Percentiles rank a stretch among this genome's conserved stretches.
Evolutionary conservation across 768 basidiomycete genomes (phyloP).

Genomic region (Boletellus ananas): DNA sequence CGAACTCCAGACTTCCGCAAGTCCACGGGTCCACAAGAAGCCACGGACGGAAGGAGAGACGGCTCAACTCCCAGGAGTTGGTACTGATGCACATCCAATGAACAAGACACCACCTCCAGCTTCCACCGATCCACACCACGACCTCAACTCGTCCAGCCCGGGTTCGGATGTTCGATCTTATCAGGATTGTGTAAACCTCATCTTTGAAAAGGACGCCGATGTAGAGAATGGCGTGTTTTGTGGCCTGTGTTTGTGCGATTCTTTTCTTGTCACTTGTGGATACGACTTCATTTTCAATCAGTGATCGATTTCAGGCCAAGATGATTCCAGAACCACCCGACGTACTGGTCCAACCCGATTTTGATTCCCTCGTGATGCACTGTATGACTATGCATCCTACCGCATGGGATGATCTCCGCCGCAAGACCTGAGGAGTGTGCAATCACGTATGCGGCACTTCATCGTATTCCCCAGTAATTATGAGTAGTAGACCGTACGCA

Average conservation of each 20-base stretch:
- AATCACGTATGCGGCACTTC: conserved; percentile 2
- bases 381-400: conserved; percentile 45
- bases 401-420: conserved; percentile 45
- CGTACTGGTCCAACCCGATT: conserved; percentile 24
- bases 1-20: conserved; percentile 4
- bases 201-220: conserved; percentile 33
- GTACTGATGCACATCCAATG: background rate
- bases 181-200: conserved; percentile 38
- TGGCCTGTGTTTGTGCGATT: conserved; percentile 50
- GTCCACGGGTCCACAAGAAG: conserved; percentile 16
- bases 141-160: background rate
- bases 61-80: background rate
- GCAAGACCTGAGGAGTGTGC: conserved; percentile 7
- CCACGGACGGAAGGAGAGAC: conserved; percentile 14
- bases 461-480: conserved; percentile 16
- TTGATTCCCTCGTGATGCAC: conserved; percentile 47
- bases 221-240: conserved; percentile 36
- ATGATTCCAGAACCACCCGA: conserved; percentile 30
- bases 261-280: background rate
- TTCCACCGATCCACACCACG: background rate
- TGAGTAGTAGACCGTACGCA: background rate
- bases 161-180: conserved; percentile 35
- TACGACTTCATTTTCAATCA: conserved; percentile 5
- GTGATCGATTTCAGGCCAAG: conserved; percentile 24
- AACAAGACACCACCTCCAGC: background rate